Base-by-base conservation (phyloP, 176 grass and related monocot species). In the Pharus latifolius region DNA sequence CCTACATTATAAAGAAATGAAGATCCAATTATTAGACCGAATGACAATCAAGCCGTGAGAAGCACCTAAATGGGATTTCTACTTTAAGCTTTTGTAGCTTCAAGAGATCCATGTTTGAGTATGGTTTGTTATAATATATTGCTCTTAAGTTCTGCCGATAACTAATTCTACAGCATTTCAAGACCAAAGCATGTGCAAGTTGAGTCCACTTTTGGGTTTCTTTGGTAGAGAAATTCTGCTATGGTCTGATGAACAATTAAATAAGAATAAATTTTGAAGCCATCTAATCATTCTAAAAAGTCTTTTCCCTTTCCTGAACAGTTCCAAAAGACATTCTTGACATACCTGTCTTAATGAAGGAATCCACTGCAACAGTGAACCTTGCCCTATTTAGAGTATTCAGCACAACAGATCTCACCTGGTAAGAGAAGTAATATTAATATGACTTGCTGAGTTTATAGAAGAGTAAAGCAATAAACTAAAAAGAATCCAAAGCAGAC, bases 401-500 rank as follows among this genome's bases (percentile, higher is more conserved):
- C 52, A 99, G 78, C 68, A 99, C 96, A 50, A 99, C 84, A 49
- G 90, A 94, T 81, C 92, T 99, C 38, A 99, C 96, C 96, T 99
- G 69, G 49, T 67, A 76, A 91, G 38, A 54, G 42, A 51, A 59
- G 74, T 45, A 75, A 71, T 31, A 77, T 63, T 16, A 89, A 46
- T 43, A 49, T 50, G 64, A 5, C 30, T 72, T 67, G 16, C 12
- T 13, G 16, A 45, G 9, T 70, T 40, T 33, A 16, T 11, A 71
- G 13, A 43, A 29, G 3, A 50, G 8, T 63, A 17, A 27, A 63
- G 31, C 18, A 56, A 65, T 52, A 38, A 30, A 68, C 24, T 34
- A 28, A 17, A 43, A 65, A 65, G 61, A 40, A 19, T 35, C 52
- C 14, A 35, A 83, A 63, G 25, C 67, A n/a, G 69, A 99, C 96